Conservation (phyloP, 2,329 filamentous ascomycete genomes). For the Clonostachys rhizophaga region DNA sequence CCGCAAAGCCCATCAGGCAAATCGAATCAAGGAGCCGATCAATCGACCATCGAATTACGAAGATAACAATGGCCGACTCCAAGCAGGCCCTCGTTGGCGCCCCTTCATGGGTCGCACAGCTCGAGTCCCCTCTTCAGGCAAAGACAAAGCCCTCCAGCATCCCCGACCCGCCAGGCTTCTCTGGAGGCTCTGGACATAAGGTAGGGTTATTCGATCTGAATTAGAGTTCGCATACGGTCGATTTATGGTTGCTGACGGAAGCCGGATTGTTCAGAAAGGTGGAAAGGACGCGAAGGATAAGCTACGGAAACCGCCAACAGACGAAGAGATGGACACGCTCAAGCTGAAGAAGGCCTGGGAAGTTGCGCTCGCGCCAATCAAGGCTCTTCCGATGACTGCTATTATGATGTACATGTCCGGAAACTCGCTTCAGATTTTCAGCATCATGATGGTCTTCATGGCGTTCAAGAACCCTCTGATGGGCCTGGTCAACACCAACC, state of each 20-base stretch:
- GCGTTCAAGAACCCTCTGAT: slow-evolving; percentile 94
- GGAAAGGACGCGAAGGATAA: slow-evolving; percentile 39
- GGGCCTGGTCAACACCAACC: slow-evolving; percentile 76
- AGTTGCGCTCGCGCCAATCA: slow-evolving; percentile 86
- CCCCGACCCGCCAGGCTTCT: slow-evolving; percentile 83
- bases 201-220: neutral
- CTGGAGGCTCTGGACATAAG: slow-evolving; percentile 21
- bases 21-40: neutral
- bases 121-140: slow-evolving; percentile 64
- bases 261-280: neutral
- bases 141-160: slow-evolving; percentile 65
- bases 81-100: slow-evolving; percentile 11
- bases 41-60: neutral
- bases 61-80: slow-evolving; percentile 9
- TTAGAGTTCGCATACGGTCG: neutral
- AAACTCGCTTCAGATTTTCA: slow-evolving; percentile 97
- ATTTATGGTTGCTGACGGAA: neutral
- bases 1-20: neutral
- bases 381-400: slow-evolving; percentile 94
- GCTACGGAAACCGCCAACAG: slow-evolving; percentile 62
- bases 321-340: slow-evolving; percentile 87
- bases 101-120: slow-evolving; percentile 79
- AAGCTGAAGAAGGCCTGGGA: slow-evolving; percentile 99
- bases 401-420: slow-evolving; percentile 99
- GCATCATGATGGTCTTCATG: slow-evolving; percentile 99